Percentiles rank a stretch among this genome's conserved stretches.
These are phyloP conservation scores for Fusarium mangiferae DNA, from an alignment of 2,329 filamentous ascomycete genomes.

Conservation along the genomic window DNA sequence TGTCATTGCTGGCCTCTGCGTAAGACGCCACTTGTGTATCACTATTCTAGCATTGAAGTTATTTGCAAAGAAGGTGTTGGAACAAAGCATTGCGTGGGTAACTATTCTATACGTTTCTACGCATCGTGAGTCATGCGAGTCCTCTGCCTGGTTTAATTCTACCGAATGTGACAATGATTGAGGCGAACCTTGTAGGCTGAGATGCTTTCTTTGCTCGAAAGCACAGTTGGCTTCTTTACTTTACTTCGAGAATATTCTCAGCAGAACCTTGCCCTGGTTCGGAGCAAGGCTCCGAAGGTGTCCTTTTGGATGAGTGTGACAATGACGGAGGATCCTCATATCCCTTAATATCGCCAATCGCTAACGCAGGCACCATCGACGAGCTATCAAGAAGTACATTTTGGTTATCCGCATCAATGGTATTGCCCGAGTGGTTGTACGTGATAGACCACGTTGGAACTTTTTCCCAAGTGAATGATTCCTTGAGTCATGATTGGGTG, in stretches of 20 bases:
- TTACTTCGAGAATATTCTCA: conserved; percentile 46
- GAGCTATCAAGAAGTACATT: background rate
- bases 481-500: background rate
- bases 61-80: conserved; percentile 1
- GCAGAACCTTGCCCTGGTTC: background rate
- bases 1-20: conserved; percentile 5
- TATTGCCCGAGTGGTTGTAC: background rate
- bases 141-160: background rate
- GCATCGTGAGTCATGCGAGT: conserved; percentile 27
- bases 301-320: conserved; percentile 22
- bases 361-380: background rate
- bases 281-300: conserved; percentile 35
- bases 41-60: background rate
- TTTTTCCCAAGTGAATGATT: conserved; percentile 9
- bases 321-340: conserved; percentile 23
- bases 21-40: conserved; percentile 20
- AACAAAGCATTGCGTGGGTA: background rate
- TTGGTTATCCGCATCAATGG: background rate
- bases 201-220: background rate
- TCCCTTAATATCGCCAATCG: conserved; percentile 33
- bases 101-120: conserved; percentile 30
- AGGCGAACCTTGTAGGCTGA: background rate
- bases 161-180: background rate
- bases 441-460: conserved; percentile 7
- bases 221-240: conserved; percentile 34